Evolutionary conservation across 768 basidiomycete genomes (phyloP).

Genomic region (Sporobolomyces pararoseus): DNA sequence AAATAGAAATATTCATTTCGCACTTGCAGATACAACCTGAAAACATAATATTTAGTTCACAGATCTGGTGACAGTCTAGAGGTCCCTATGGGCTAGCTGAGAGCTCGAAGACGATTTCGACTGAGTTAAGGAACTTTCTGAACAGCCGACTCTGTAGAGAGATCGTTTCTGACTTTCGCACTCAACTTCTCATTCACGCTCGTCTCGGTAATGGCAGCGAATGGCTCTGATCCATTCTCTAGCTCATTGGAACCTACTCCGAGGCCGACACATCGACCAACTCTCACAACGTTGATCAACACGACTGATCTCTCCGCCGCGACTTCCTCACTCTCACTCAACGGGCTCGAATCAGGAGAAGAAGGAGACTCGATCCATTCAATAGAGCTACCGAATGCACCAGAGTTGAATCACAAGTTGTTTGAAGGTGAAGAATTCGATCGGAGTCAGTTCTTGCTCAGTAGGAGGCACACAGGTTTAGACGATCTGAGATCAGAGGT

Average conservation of each 20-base stretch:
- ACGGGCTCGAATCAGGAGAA: neutral
- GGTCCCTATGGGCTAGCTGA: no score
- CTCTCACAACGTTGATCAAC: slow-evolving; percentile 23
- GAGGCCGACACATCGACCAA: slow-evolving; percentile 15
- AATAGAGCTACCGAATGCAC: slow-evolving; percentile 35
- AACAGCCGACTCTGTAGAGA: no score
- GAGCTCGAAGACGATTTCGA: no score
- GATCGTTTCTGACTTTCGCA: no score
- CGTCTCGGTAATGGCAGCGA: neutral
- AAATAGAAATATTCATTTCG: no score
- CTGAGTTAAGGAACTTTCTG: no score
- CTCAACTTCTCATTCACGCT: neutral
- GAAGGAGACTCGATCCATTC: neutral
- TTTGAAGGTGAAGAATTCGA: slow-evolving; percentile 55
- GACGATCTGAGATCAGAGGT: slow-evolving; percentile 83
- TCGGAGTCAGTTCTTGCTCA: slow-evolving; percentile 81
- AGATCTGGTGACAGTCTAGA: no score
- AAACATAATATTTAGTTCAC: no score
- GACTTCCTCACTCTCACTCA: neutral
- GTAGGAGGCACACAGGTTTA: slow-evolving; percentile 71
- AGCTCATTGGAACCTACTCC: neutral
- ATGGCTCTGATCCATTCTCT: slow-evolving; percentile 1
- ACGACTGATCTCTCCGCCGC: slow-evolving; percentile 18
- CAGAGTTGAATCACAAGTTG: slow-evolving; percentile 17
- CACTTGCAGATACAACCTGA: no score